phyloP scores from a whole-genome alignment of 2,329 filamentous ascomycete genomes.

The Scedosporium minutisporum region DNA sequence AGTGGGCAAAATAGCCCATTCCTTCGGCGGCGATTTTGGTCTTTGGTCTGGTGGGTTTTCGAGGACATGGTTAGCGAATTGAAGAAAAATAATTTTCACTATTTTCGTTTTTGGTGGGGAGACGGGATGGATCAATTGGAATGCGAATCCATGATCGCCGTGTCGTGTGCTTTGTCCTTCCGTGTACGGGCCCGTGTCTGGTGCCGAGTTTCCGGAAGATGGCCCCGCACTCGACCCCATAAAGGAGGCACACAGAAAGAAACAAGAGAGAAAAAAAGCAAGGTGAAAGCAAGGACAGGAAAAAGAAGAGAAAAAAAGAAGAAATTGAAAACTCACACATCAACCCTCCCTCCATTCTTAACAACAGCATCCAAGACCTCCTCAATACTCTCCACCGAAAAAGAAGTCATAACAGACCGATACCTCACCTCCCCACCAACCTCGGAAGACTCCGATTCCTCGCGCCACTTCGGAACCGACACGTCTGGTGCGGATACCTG shows the following conservation, averaged over 20 bases:
- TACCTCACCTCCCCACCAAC: constrained; percentile 15
- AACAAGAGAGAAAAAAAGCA: not conserved
- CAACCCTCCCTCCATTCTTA: constrained; percentile 21
- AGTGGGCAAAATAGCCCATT: constrained; percentile 25
- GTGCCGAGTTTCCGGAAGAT: no score
- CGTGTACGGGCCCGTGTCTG: no score
- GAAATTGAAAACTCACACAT: constrained; percentile 20
- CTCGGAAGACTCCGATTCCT: constrained; percentile 11
- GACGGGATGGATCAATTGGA: no score
- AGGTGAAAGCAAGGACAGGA: not conserved
- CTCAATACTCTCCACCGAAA: constrained; percentile 22
- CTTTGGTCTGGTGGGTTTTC: constrained; percentile 20
- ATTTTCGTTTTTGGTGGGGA: not conserved
- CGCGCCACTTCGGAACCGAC: constrained; percentile 5
- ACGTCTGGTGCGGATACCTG: constrained; percentile 18
- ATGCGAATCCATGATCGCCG: no score
- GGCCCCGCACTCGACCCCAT: no score
- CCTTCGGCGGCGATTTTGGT: constrained; percentile 20
- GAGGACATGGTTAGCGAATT: not conserved
- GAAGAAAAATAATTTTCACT: not conserved
- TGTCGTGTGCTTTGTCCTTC: no score
- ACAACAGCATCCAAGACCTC: constrained; percentile 19
- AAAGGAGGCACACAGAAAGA: not conserved
- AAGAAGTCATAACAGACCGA: constrained; percentile 22
- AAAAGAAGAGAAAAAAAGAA: not conserved